These are phyloP conservation scores for Wickerhamiella dianesei DNA, from an alignment of 805 yeast species.

Conservation along the genomic window DNA sequence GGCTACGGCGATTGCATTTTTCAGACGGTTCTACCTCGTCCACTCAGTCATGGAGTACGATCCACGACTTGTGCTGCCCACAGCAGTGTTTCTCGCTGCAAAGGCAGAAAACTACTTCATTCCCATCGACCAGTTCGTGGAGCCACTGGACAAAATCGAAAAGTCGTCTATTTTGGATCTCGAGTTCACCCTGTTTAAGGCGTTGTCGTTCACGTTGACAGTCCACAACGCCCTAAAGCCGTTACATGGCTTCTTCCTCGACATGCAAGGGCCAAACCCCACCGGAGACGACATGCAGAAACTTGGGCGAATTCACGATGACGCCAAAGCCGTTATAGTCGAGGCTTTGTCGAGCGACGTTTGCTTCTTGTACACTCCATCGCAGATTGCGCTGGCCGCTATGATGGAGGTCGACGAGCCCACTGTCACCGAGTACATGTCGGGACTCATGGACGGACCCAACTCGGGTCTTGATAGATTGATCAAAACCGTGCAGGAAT, in stretches of 20 bases:
- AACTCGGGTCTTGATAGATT: slow-evolving; percentile 16
- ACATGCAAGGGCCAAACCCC: slow-evolving; percentile 45
- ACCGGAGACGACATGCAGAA: slow-evolving; percentile 35
- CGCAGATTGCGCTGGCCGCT: slow-evolving; percentile 88
- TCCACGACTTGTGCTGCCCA: slow-evolving; percentile 66
- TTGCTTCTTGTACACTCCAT: slow-evolving; percentile 71
- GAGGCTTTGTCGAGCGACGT: slow-evolving; percentile 68
- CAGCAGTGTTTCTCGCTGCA: slow-evolving; percentile 81
- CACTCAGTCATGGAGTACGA: slow-evolving; percentile 79
- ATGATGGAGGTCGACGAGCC: slow-evolving; percentile 53
- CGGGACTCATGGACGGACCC: slow-evolving; percentile 37
- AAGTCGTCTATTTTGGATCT: slow-evolving; percentile 47
- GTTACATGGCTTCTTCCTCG: slow-evolving; percentile 87
- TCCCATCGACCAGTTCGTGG: slow-evolving; percentile 66
- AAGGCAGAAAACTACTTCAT: slow-evolving; percentile 87
- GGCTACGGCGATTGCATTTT: slow-evolving; percentile 73
- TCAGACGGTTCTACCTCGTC: slow-evolving; percentile 64
- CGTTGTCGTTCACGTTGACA: slow-evolving; percentile 61
- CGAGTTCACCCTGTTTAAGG: slow-evolving; percentile 65
- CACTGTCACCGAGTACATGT: slow-evolving; percentile 52
- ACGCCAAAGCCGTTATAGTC: slow-evolving; percentile 49
- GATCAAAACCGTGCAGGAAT: slow-evolving; percentile 20
- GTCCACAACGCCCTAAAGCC: slow-evolving; percentile 86
- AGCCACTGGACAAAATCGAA: slow-evolving; percentile 47
- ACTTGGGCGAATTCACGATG: slow-evolving; percentile 57